Conservation (phyloP, 2,329 filamentous ascomycete species). For the Aspergillus phoenicis region DNA sequence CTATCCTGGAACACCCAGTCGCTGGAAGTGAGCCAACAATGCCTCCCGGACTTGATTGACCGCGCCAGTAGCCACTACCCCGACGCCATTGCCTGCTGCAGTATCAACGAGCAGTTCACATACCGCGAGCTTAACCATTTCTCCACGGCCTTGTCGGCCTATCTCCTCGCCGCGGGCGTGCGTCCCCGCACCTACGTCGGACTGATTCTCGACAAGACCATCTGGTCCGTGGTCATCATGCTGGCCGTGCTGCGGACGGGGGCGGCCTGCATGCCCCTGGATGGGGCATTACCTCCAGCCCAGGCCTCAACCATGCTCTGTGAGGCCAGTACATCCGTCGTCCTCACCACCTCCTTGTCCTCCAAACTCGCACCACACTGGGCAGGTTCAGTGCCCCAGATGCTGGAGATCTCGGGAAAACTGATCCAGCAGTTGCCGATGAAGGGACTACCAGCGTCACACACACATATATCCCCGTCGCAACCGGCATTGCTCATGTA, state of each 20-base stretch:
- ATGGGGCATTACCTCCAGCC: background rate
- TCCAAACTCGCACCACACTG: background rate
- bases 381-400: background rate
- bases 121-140: background rate
- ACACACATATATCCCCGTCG: background rate
- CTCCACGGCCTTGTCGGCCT: background rate
- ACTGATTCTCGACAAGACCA: constrained; percentile 16
- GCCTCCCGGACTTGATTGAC: too few species aligned
- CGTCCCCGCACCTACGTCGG: constrained; percentile 11
- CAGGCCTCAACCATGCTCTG: background rate
- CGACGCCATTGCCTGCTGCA: too few species aligned
- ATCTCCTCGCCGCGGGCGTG: background rate
- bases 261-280: constrained; percentile 4
- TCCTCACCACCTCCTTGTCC: background rate
- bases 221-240: constrained; percentile 18
- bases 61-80: too few species aligned
- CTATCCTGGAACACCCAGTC: too few species aligned
- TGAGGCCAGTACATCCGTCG: background rate
- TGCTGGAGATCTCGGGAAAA: background rate
- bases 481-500: constrained; percentile 34
- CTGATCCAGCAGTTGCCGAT: background rate
- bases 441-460: too few species aligned
- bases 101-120: background rate
- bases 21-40: too few species aligned
- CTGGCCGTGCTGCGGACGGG: constrained; percentile 17